phyloP scores from a whole-genome alignment of 306 rosid genomes.

The Citrullus amarus region DNA sequence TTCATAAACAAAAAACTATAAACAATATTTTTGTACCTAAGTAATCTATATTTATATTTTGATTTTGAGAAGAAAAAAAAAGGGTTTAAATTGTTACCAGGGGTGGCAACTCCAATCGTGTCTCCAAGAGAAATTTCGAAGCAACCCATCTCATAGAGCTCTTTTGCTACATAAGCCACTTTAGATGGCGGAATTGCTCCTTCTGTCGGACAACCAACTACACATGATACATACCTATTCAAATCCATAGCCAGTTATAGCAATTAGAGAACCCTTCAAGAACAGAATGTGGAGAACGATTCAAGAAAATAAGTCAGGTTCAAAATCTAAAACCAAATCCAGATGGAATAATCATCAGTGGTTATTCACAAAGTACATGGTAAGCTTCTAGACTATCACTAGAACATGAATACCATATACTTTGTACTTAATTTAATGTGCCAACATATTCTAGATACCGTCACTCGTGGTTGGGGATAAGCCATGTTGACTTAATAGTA shows the following conservation, averaged over 20 bases:
- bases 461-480: neutral
- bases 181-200: conserved; percentile 72
- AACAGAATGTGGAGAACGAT: neutral
- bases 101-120: conserved; percentile 89
- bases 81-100: conserved; percentile 36
- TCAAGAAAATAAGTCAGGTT: neutral
- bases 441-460: neutral
- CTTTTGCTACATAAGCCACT: conserved; percentile 87
- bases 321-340: neutral
- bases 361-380: neutral
- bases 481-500: neutral
- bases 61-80: neutral
- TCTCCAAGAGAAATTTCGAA: conserved; percentile 93
- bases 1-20: no score
- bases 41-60: neutral
- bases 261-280: conserved; percentile 4
- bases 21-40: neutral
- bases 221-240: conserved; percentile 82
- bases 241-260: conserved; percentile 10
- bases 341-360: neutral
- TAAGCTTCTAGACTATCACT: neutral
- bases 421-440: neutral
- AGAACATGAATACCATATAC: neutral
- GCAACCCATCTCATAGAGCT: conserved; percentile 87
- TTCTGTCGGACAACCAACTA: conserved; percentile 85